Base-by-base conservation (phyloP, 768 basidiomycete genomes). In the Punctularia strigosozonata region DNA sequence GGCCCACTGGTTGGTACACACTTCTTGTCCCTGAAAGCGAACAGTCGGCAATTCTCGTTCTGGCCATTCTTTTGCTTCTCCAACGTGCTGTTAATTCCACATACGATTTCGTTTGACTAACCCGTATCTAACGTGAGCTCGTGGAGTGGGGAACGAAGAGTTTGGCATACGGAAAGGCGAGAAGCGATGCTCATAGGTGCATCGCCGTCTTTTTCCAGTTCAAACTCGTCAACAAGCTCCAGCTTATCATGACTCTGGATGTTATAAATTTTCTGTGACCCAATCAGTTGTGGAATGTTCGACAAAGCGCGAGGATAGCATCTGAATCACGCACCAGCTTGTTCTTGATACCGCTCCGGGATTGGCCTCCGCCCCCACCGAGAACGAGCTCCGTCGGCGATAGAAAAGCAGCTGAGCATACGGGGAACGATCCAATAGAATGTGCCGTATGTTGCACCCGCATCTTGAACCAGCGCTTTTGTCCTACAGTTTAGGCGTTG, bases 141-240 rank as follows among this genome's bases (percentile, higher is more conserved):
- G 13, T 31, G n/a, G 18, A 34, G 22, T 6, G 31, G 40, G 25
- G 45, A 7, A 25, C 15, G 23, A 43, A 36, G 38, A 28, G 22
- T 30, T 36, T 42, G 18, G 45, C 60, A 44, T 56, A 83, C 86
- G 60, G 75, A 56, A 6, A 64, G 57, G 53, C 82, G 61, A 10
- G 75, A 71, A 14, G 81, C 79, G 69, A 97, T 80, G 55, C 90
- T 94, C 88, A 91, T 97, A n/a, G 95, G 92, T 4, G 84, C 85
- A 59, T 98, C 95, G 54, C 92, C 92, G 25, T 77, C 82, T 22
- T 58, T 70, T 39, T 74, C 80, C 10, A 99, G 69, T 50, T 87
- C 76, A 35, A 78, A 65, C 55, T 95, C 89, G 47, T 73, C 58
- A 19, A 79, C 53, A 1, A 76, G 59, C 23, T 73, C 61, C 8